These are phyloP conservation scores for Candida xyloterini DNA, from an alignment of 805 yeast genomes.

Conservation along the genomic window DNA sequence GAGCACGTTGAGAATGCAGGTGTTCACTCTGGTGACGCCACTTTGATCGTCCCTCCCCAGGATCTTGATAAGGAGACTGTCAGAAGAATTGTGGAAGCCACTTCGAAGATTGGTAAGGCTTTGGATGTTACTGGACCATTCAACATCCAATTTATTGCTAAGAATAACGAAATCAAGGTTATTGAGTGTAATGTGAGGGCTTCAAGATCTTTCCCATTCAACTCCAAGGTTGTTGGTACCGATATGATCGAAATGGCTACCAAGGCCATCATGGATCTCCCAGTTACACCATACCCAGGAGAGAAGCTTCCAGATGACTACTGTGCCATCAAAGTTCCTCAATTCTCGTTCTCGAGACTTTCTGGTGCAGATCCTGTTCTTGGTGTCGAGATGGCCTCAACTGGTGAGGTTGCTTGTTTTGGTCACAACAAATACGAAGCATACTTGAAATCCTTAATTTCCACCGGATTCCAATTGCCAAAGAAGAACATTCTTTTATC, in stretches of 20 bases:
- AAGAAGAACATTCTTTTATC: constrained; percentile 92
- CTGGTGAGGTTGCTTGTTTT: constrained; percentile 97
- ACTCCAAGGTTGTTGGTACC: constrained; percentile 94
- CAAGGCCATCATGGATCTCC: constrained; percentile 86
- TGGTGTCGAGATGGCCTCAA: constrained; percentile 99
- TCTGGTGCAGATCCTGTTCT: constrained; percentile 97
- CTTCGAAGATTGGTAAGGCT: constrained; percentile 94
- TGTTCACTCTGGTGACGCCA: constrained; percentile 99
- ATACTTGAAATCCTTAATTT: constrained; percentile 86
- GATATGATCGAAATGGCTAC: constrained; percentile 97
- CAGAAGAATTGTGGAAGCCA: constrained; percentile 85
- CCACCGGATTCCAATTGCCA: constrained; percentile 94
- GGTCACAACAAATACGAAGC: constrained; percentile 98
- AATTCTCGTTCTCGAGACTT: constrained; percentile 93
- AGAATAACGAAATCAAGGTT: constrained; percentile 93
- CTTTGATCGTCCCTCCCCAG: constrained; percentile 95
- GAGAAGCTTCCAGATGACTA: constrained; percentile 87
- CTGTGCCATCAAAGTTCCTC: constrained; percentile 96
- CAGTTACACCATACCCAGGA: constrained; percentile 86
- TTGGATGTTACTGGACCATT: constrained; percentile 96
- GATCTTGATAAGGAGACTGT: constrained; percentile 91
- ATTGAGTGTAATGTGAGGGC: constrained; percentile 99
- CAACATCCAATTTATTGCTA: constrained; percentile 95
- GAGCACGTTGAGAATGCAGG: constrained; percentile 99
- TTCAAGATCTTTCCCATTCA: constrained; percentile 98